These are phyloP conservation scores for Brachypodium distachyon DNA, from an alignment of 202 grass and related monocot species.

Conservation along the genomic window DNA sequence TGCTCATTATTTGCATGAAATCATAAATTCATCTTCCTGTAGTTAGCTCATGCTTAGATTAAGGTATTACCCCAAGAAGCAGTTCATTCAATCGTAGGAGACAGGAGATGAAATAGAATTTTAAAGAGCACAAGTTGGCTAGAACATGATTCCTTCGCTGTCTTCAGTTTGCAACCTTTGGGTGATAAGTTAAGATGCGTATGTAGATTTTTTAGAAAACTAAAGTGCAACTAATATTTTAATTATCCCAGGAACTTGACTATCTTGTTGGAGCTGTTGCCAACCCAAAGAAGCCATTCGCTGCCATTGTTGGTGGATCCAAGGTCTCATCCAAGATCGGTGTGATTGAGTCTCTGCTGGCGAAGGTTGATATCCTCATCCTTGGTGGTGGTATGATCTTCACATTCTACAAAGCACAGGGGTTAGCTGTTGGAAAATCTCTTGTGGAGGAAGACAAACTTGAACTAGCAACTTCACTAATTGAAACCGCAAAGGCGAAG, in stretches of 20 bases:
- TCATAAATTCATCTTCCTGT: neutral
- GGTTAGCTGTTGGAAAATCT: constrained; percentile 65
- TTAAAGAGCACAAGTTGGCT: neutral
- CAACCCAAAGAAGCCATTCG: constrained; percentile 83
- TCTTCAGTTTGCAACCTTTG: neutral
- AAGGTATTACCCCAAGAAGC: neutral
- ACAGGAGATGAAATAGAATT: neutral
- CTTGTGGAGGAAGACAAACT: constrained; percentile 91
- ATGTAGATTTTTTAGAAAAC: neutral
- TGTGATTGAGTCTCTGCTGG: constrained; percentile 69
- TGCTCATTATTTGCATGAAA: neutral
- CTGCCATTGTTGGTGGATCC: constrained; percentile 86
- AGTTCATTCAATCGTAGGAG: too few species aligned
- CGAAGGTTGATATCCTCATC: constrained; percentile 86
- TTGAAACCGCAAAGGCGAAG: constrained; percentile 74
- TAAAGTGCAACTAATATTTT: constrained; percentile 4
- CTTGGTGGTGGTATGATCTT: constrained; percentile 90
- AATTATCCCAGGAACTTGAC: constrained; percentile 57
- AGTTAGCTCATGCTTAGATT: neutral
- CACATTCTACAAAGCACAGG: constrained; percentile 92
- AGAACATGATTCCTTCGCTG: neutral
- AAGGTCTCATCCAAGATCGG: constrained; percentile 91
- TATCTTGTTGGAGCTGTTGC: constrained; percentile 84
- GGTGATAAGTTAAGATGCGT: neutral
- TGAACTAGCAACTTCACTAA: constrained; percentile 59